Evolutionary conservation across 768 basidiomycete genomes (phyloP), one percentile per base, ranked within the genome.

Genomic region (Mrakia blollopis): DNA sequence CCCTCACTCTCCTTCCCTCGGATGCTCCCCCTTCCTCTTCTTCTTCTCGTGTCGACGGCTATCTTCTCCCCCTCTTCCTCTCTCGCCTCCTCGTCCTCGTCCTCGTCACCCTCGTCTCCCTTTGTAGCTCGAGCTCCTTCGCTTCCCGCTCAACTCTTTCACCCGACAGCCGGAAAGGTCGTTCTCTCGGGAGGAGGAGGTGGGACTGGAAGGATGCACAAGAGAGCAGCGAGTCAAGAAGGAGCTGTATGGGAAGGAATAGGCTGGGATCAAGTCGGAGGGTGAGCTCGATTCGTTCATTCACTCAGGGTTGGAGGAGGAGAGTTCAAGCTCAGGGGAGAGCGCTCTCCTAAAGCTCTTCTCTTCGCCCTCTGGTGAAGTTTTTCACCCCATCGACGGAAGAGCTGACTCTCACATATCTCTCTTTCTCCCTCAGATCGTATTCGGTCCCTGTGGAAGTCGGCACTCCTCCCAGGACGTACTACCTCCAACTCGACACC

Each of bases 401-500:
- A 32, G 10, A 16, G 23, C 68, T 44, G 68, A 44, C 35, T 50
- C 14, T 21, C 47, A n/a, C n/a, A 18, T 50, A 41, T 6, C 37
- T 14, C 5, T 11, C 10, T 0, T 14, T 7, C 7, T 39, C n/a
- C 16, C 37, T n/a, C 67, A 75, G 74, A 4, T 57, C 75, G 2
- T 76, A 76, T 16, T 70, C 75, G 3, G 68, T 76, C 4, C 75
- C 75, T 28, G 18, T 76, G 21, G 65, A 68, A 35, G 57, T 76
- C n/a, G 75, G 75, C 28, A n/a, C 54, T 3, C 63, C 63, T 25
- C 67, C 74, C 11, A 25, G 39, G 32, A 76, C 75, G 16, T 76
- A 57, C 75, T 76, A 71, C 65, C 68, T 76, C 6, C 75, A 76
- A 39, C 52, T 76, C 60, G 75, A 76, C 65, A 76, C 75, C 7